These are phyloP conservation scores for Dendrobium chrysotoxum DNA, from an alignment of 106 monocot genomes.

Conservation along the genomic window DNA sequence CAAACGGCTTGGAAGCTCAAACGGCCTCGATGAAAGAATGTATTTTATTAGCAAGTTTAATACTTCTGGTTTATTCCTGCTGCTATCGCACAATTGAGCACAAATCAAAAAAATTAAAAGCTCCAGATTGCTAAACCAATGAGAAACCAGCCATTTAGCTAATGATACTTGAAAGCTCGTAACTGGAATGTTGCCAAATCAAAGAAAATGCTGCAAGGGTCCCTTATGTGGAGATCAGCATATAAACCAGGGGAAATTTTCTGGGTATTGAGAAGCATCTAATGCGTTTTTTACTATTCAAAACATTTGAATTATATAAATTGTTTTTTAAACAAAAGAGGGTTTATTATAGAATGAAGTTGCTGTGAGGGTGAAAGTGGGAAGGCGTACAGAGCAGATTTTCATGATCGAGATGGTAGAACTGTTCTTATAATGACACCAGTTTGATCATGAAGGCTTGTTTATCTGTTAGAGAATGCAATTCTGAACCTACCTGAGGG, in stretches of 20 bases:
- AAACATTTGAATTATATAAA: no score
- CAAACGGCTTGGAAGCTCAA: no score
- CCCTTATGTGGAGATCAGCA: slow-evolving; percentile 31
- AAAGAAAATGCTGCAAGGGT: slow-evolving; percentile 36
- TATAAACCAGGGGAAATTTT: slow-evolving; percentile 35
- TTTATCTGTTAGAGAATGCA: slow-evolving; percentile 19
- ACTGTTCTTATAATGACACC: slow-evolving; percentile 32
- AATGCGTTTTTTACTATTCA: no score
- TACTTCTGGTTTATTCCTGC: no score
- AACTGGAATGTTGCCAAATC: slow-evolving; percentile 38
- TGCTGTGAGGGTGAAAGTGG: slow-evolving; percentile 36
- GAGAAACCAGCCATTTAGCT: no score
- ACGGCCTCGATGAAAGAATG: no score
- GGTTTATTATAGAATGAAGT: slow-evolving; percentile 28
- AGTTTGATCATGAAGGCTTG: slow-evolving; percentile 1
- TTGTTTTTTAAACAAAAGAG: neutral
- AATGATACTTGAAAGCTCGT: slow-evolving; percentile 34
- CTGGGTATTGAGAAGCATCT: slow-evolving; percentile 18
- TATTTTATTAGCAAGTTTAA: no score
- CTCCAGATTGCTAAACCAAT: no score
- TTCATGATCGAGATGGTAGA: slow-evolving; percentile 31
- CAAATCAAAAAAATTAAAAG: no score
- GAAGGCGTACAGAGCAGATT: slow-evolving; percentile 31
- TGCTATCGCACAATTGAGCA: no score
- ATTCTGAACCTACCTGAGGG: slow-evolving; percentile 8